Conservation (phyloP, 176 grass and related monocot species). For the Cenchrus purpureus region DNA sequence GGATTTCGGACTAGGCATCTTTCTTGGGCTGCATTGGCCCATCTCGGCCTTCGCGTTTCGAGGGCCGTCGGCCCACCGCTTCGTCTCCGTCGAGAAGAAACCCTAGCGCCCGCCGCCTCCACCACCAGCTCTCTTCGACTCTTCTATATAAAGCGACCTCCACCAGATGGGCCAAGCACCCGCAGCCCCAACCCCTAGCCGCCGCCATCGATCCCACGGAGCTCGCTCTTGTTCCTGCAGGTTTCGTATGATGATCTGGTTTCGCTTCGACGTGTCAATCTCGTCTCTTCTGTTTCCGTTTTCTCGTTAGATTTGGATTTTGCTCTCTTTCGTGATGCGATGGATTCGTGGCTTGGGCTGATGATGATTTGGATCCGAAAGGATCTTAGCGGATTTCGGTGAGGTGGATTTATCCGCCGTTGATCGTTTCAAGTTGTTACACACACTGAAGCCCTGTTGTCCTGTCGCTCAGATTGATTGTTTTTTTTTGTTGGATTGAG, state of each 20-base stretch:
- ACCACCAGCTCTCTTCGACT: no score
- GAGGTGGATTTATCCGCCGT: conserved; percentile 40
- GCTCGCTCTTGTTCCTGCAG: not conserved
- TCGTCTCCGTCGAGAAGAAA: not conserved
- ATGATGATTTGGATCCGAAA: conserved; percentile 63
- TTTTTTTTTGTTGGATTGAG: no score
- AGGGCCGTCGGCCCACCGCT: no score
- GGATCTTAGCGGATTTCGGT: conserved; percentile 69
- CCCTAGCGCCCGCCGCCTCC: conserved; percentile 10
- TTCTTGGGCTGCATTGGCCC: no score
- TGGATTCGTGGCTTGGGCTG: not conserved
- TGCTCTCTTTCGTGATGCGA: no score
- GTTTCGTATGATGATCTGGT: not conserved
- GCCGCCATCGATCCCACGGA: not conserved
- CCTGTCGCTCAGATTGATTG: not conserved
- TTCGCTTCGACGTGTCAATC: not conserved
- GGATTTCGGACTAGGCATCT: no score
- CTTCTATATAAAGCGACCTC: not conserved
- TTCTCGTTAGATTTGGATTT: not conserved
- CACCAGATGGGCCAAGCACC: not conserved
- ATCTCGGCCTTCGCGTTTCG: no score
- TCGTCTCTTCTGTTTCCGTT: not conserved
- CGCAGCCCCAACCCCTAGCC: not conserved
- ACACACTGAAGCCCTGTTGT: conserved; percentile 43
- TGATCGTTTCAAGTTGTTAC: conserved; percentile 63